Evolutionary conservation across 169 alveolate genomes (phyloP), one percentile per base, ranked within the genome.

Genomic region (Plasmodium gallinaceum): DNA sequence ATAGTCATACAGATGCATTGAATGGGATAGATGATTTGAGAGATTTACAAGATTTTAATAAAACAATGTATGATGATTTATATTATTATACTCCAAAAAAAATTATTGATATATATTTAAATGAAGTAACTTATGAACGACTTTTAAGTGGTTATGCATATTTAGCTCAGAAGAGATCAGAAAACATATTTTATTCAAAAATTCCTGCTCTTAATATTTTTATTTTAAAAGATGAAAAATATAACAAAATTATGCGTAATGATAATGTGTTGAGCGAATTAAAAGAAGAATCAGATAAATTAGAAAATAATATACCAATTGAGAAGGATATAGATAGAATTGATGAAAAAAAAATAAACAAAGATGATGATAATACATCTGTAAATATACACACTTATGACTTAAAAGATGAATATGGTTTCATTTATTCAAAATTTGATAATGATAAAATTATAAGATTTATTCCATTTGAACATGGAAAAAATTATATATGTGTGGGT

Each of bases 11-110:
- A 7, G 90, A 80, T 45, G 90, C 90, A 8, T 39, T 80, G 62
- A 80, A 80, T 16, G 90, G 90, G 7, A 80, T 80, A 9, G 90
- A 80, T 69, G 90, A 80, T 32, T 45, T 80, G 64, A 51, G 90
- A 10, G 90, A 80, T 45, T 32, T 80, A n/a, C 90, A 80, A 80
- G 90, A 80, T 45, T 80, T 39, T 60, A 57, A 80, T 48, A 65
- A 57, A 68, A 46, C 68, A 37, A 7, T 5, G 14, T 14, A 54
- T 22, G 90, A 48, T 12, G 90, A 80, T 12, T 16, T 69, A 0
- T 80, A 24, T 46, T 80, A 80, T 60, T 80, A 80, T 54, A 80
- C 43, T 1, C 51, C 74, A 39, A 48, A 80, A 32, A 62, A 58
- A 24, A 74, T 68, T 18, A 80, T 80, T 5, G 76, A 80, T 16